Evolutionary conservation across 805 yeast species (phyloP).

Genomic region (Helenozyma rhizophorensis): DNA sequence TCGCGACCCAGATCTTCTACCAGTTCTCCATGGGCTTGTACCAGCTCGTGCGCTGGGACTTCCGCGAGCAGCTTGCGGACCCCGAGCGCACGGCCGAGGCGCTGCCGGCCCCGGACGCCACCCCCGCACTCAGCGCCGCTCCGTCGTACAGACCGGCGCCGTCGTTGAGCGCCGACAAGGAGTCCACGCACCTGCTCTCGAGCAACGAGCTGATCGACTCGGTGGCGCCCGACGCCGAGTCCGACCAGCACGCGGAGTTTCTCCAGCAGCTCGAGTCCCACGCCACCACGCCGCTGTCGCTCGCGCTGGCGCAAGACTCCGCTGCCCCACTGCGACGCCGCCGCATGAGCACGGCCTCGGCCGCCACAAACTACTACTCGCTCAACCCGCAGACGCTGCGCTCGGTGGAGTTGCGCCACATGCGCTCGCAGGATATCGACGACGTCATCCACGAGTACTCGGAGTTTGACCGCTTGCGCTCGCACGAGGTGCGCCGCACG

Average conservation of each 20-base stretch:
- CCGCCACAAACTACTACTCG: constrained; percentile 4
- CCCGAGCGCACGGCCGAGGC: neutral
- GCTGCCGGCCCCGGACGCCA: neutral
- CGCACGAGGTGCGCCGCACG: constrained; percentile 11
- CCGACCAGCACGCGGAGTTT: too few relatives aligned
- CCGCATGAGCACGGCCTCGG: too few relatives aligned
- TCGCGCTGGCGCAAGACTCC: too few relatives aligned
- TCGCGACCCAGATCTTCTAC: constrained; percentile 61
- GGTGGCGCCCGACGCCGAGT: too few relatives aligned
- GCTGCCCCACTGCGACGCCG: too few relatives aligned
- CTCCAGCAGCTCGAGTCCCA: too few relatives aligned
- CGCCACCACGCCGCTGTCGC: too few relatives aligned
- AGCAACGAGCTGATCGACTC: too few relatives aligned
- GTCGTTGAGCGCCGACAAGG: neutral
- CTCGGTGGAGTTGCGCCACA: constrained; percentile 21
- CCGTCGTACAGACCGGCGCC: neutral
- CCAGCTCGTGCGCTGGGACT: constrained; percentile 66
- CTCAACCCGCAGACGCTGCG: constrained; percentile 16
- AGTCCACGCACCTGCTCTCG: too few relatives aligned
- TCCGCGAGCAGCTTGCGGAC: constrained; percentile 35
- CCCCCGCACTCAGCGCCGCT: neutral
- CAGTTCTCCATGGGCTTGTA: constrained; percentile 78
- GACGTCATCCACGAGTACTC: constrained; percentile 45
- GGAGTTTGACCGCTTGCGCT: constrained; percentile 35
- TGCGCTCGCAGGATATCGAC: constrained; percentile 29